Evolutionary conservation across 2,329 filamentous ascomycete species (phyloP).

Genomic region (Cordyceps pruinosa): DNA sequence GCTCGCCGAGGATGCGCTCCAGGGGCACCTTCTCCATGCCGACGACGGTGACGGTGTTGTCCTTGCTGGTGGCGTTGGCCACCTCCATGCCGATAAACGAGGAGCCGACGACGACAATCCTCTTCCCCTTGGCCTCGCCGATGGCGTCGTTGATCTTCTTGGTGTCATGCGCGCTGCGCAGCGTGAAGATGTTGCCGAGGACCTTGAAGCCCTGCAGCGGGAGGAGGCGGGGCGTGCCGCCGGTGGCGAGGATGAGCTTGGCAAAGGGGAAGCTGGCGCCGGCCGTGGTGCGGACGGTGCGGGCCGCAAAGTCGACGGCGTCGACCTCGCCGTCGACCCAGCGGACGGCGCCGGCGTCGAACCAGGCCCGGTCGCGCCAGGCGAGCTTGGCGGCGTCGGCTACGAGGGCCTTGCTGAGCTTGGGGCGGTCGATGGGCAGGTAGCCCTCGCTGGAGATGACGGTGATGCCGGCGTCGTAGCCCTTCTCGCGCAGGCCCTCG

Average conservation of each 20-base stretch:
- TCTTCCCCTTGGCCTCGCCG: constrained; percentile 76
- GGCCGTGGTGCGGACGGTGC: constrained; percentile 66
- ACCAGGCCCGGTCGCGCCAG: constrained; percentile 72
- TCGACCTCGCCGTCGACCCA: constrained; percentile 59
- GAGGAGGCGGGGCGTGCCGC: constrained; percentile 67
- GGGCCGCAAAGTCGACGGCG: constrained; percentile 66
- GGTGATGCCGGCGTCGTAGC: constrained; percentile 73
- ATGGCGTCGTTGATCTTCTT: constrained; percentile 68
- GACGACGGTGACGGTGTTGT: constrained; percentile 78
- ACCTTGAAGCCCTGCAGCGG: constrained; percentile 82
- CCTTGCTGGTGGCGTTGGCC: constrained; percentile 72
- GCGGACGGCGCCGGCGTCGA: constrained; percentile 53
- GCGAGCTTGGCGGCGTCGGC: constrained; percentile 73
- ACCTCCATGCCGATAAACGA: constrained; percentile 98
- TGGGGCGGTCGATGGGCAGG: constrained; percentile 85
- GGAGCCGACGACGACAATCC: constrained; percentile 84
- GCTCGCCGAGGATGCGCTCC: constrained; percentile 74
- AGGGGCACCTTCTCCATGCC: constrained; percentile 84
- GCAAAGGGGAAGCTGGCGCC: constrained; percentile 70
- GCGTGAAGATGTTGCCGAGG: constrained; percentile 77
- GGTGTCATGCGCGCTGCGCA: constrained; percentile 71
- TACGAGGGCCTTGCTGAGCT: constrained; percentile 89
- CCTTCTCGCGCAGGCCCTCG: constrained; percentile 74
- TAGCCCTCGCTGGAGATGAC: constrained; percentile 80
- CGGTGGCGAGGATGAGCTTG: constrained; percentile 86